Evolutionary conservation across 371 early-diverging fungal species (phyloP).

Genomic region (Smittium mucronatum): DNA sequence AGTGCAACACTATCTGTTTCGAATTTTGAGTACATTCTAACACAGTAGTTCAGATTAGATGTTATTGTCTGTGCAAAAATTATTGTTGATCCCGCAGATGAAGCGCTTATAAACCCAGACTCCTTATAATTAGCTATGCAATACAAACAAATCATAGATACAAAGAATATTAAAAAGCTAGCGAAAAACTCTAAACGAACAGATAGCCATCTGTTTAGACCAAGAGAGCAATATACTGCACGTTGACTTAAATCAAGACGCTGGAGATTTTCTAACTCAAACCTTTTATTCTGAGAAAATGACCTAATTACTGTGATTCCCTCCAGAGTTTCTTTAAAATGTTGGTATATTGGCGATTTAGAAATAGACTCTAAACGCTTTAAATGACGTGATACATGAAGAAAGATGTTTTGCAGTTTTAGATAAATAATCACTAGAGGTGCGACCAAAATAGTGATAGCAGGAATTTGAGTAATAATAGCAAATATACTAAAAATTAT

Average conservation of each 20-base stretch:
- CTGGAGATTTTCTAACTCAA: slow-evolving; percentile 11
- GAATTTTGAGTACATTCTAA: slow-evolving; percentile 59
- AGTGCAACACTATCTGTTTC: slow-evolving; percentile 80
- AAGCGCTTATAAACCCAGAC: slow-evolving; percentile 22
- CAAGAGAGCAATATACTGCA: background rate
- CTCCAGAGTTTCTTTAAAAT: slow-evolving; percentile 42
- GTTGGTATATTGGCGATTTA: slow-evolving; percentile 54
- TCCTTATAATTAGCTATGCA: slow-evolving; percentile 33
- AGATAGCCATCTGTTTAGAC: slow-evolving; percentile 6
- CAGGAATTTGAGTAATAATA: slow-evolving; percentile 46
- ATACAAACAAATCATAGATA: slow-evolving; percentile 39
- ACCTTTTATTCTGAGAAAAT: slow-evolving; percentile 44
- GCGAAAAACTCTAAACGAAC: slow-evolving; percentile 5
- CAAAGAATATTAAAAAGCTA: slow-evolving; percentile 33
- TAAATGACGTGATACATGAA: slow-evolving; percentile 62
- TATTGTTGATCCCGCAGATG: slow-evolving; percentile 34
- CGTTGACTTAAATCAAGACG: background rate
- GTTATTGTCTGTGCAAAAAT: slow-evolving; percentile 64
- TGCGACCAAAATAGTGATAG: slow-evolving; percentile 37
- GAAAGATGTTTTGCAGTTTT: slow-evolving; percentile 44
- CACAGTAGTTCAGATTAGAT: slow-evolving; percentile 54
- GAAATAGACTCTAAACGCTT: slow-evolving; percentile 76
- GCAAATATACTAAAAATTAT: slow-evolving; percentile 51
- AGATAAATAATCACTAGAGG: slow-evolving; percentile 30
- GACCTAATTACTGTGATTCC: slow-evolving; percentile 41